These are phyloP conservation scores for Cladorrhinum samala DNA, from an alignment of 495 filamentous ascomycete species.

Conservation along the genomic window DNA sequence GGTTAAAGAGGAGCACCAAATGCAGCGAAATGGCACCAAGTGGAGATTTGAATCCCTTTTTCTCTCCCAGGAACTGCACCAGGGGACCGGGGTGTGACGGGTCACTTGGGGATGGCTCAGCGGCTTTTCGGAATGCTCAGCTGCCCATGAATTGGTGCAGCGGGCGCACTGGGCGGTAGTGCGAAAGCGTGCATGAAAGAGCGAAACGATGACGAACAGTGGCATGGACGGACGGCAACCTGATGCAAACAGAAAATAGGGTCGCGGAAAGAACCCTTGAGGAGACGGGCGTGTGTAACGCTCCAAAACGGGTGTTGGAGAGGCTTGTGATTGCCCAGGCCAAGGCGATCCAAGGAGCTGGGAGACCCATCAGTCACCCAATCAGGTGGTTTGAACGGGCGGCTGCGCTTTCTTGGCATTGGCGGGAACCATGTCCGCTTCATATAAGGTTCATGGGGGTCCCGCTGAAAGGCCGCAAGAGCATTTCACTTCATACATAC, in stretches of 20 bases:
- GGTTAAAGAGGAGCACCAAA: background rate
- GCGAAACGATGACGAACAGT: too few relatives aligned
- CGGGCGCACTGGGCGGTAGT: too few relatives aligned
- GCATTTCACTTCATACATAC: too few relatives aligned
- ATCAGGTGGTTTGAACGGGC: constrained; percentile 3
- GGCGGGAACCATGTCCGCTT: background rate
- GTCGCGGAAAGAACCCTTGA: background rate
- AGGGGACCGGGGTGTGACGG: too few relatives aligned
- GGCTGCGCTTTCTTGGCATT: constrained; percentile 3
- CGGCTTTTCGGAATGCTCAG: too few relatives aligned
- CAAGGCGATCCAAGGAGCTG: constrained; percentile 21
- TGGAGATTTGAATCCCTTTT: constrained; percentile 1
- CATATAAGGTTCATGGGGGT: background rate
- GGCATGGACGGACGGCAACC: too few relatives aligned
- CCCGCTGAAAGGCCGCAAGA: background rate
- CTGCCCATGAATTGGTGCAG: too few relatives aligned
- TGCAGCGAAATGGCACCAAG: constrained; percentile 6
- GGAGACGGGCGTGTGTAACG: background rate
- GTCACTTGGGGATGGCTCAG: background rate
- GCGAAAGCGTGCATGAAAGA: too few relatives aligned
- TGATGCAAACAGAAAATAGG: background rate
- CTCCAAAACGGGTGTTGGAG: background rate
- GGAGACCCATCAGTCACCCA: constrained; percentile 4
- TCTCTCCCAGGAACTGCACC: background rate
- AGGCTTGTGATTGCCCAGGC: constrained; percentile 6